Evolutionary conservation across 2,329 filamentous ascomycete genomes (phyloP).

Genomic region (Tolypocladium inflatum): DNA sequence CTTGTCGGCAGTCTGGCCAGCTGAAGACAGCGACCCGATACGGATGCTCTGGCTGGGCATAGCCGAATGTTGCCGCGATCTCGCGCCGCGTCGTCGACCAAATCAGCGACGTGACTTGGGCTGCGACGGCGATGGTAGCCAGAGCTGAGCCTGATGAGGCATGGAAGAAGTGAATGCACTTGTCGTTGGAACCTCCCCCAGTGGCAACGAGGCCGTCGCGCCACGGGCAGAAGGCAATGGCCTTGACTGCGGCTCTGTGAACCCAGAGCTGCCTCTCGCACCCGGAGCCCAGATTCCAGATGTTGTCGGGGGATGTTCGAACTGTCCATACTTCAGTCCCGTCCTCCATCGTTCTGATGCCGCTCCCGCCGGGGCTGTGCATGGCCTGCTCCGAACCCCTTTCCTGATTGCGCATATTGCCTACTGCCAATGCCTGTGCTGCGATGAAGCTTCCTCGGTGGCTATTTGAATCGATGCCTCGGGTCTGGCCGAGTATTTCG

Average conservation of each 20-base stretch:
- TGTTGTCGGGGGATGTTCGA: slow-evolving; percentile 20
- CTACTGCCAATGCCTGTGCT: background rate
- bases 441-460: background rate
- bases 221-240: slow-evolving; percentile 96
- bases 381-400: background rate
- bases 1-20: slow-evolving; percentile 84
- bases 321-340: slow-evolving; percentile 17
- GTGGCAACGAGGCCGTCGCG: slow-evolving; percentile 79
- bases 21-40: slow-evolving; percentile 87
- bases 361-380: background rate
- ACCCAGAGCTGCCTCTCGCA: slow-evolving; percentile 62
- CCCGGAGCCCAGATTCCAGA: slow-evolving; percentile 41
- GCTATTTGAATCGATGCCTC: background rate
- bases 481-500: slow-evolving; percentile 34
- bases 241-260: slow-evolving; percentile 87
- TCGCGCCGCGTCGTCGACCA: slow-evolving; percentile 83
- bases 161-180: slow-evolving; percentile 94
- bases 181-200: slow-evolving; percentile 87
- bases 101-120: slow-evolving; percentile 86
- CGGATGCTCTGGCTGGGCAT: slow-evolving; percentile 80
- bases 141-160: slow-evolving; percentile 72
- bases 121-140: slow-evolving; percentile 83
- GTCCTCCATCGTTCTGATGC: background rate
- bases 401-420: background rate
- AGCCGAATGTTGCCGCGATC: slow-evolving; percentile 90